phyloP scores from a whole-genome alignment of 2,329 filamentous ascomycete genomes.

The Diaporthe citri region DNA sequence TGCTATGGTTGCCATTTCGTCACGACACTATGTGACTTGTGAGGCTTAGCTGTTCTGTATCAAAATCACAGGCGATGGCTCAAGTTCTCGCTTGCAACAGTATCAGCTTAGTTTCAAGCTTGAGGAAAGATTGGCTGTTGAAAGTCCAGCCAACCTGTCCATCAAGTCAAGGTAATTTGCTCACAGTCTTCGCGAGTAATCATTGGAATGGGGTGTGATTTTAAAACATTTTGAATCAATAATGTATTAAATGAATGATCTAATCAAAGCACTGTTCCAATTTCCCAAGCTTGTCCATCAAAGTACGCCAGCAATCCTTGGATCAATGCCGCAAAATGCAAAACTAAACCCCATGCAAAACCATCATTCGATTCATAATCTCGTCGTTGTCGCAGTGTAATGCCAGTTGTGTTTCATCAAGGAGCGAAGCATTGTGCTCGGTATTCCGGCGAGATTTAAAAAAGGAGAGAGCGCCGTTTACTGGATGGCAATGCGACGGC shows the following conservation, averaged over 20 bases:
- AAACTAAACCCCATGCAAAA: slow-evolving; percentile 6
- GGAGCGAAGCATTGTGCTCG: background rate
- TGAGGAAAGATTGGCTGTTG: background rate
- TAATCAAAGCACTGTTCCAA: background rate
- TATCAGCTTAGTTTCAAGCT: background rate
- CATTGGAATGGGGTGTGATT: no score
- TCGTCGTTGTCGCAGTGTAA: background rate
- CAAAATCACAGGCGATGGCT: no score
- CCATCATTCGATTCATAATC: slow-evolving; percentile 1
- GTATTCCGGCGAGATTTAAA: background rate
- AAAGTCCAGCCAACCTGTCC: background rate
- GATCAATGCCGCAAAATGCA: background rate
- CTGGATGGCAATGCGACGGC: slow-evolving; percentile 67
- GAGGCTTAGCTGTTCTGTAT: no score
- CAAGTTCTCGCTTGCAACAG: no score
- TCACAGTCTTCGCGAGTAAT: background rate
- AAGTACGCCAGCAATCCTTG: background rate
- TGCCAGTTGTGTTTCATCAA: slow-evolving; percentile 1
- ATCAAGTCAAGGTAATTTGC: background rate
- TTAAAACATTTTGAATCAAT: background rate
- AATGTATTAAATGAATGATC: background rate
- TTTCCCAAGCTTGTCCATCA: background rate
- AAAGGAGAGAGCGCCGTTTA: slow-evolving; percentile 49
- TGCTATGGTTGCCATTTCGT: background rate
- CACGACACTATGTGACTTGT: background rate